phyloP scores from a whole-genome alignment of 768 basidiomycete genomes.

The Amanita thiersii region DNA sequence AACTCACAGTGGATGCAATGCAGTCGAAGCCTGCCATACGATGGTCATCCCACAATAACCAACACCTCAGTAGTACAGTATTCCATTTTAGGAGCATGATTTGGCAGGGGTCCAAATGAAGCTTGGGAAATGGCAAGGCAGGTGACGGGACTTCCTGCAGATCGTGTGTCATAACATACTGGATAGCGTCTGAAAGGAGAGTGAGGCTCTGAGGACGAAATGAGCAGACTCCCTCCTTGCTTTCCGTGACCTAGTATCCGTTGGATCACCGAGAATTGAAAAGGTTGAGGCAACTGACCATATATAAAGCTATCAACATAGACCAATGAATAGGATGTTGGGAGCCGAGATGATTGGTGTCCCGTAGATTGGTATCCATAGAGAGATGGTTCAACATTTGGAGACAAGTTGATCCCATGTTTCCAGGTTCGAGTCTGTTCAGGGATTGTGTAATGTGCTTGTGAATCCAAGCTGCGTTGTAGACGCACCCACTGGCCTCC shows the following conservation, averaged over 20 bases:
- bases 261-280: too few relatives aligned
- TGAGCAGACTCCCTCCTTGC: background rate
- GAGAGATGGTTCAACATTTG: constrained; percentile 13
- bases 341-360: constrained; percentile 11
- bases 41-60: constrained; percentile 51
- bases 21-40: constrained; percentile 5
- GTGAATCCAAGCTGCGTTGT: too few relatives aligned
- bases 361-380: constrained; percentile 15
- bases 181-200: constrained; percentile 36
- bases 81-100: constrained; percentile 54
- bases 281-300: constrained; percentile 20
- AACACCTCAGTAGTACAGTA: constrained; percentile 50
- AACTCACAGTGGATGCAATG: constrained; percentile 3
- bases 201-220: constrained; percentile 35
- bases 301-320: constrained; percentile 34
- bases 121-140: constrained; percentile 11
- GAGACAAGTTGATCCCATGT: background rate
- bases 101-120: constrained; percentile 33
- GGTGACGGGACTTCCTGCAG: constrained; percentile 2
- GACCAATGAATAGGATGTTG: constrained; percentile 26
- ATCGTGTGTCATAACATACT: constrained; percentile 26
- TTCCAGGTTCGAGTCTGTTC: too few relatives aligned
- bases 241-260: too few relatives aligned
- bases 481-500: constrained; percentile 9
- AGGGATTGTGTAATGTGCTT: background rate